Conservation (phyloP, 2,329 filamentous ascomycete species). For the Pseudogymnoascus sp. region DNA sequence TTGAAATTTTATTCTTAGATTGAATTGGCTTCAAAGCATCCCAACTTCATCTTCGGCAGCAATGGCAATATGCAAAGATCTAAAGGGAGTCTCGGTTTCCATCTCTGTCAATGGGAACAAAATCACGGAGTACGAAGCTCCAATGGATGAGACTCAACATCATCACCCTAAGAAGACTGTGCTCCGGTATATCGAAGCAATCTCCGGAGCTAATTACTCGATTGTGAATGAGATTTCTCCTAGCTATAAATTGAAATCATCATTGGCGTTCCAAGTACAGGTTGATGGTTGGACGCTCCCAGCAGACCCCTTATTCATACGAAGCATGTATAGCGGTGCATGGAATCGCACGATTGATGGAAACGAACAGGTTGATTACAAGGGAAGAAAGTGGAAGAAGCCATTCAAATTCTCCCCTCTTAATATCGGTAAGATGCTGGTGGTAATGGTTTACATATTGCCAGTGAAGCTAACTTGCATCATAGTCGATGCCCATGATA, state of each 20-base stretch:
- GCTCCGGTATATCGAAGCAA: background rate
- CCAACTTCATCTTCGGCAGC: no score
- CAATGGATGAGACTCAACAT: background rate
- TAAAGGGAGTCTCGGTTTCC: background rate
- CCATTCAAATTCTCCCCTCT: background rate
- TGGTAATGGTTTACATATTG: background rate
- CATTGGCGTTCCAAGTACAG: background rate
- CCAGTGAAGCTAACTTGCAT: background rate
- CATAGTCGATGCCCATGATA: background rate
- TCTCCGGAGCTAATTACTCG: background rate
- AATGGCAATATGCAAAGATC: background rate
- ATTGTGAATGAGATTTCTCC: background rate
- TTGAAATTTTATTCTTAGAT: no score
- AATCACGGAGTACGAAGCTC: background rate
- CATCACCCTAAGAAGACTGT: background rate
- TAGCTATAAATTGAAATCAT: background rate
- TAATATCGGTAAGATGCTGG: background rate
- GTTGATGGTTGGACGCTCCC: background rate
- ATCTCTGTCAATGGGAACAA: background rate
- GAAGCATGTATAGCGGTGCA: background rate
- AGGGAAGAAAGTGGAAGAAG: background rate
- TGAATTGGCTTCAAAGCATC: no score
- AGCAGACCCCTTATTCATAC: background rate
- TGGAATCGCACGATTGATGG: background rate
- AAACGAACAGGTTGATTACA: background rate